These are phyloP conservation scores for Stephania yunnanensis DNA, from an alignment of 164 flowering plant genomes.

Conservation along the genomic window DNA sequence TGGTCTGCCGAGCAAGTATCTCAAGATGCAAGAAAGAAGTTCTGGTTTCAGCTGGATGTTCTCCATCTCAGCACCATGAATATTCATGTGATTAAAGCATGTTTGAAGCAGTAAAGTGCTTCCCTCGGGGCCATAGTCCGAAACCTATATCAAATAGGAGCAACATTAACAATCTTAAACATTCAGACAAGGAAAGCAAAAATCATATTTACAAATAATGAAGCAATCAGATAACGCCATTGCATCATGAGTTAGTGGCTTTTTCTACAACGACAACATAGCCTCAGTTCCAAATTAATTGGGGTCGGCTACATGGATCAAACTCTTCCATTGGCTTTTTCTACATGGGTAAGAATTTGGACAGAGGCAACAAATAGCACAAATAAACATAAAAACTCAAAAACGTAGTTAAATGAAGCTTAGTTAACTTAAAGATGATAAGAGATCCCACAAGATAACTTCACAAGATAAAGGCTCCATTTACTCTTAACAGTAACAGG, in stretches of 20 bases:
- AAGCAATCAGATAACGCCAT: no score
- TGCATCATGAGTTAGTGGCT: no score
- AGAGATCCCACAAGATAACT: not conserved
- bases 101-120: slow-evolving; percentile 60
- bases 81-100: slow-evolving; percentile 49
- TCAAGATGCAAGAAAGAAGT: slow-evolving; percentile 40
- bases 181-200: no score
- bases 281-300: no score
- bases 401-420: not conserved
- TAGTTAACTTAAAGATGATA: not conserved
- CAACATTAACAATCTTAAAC: not conserved
- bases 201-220: no score
- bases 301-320: no score
- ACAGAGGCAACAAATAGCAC: not conserved
- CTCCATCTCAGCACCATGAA: slow-evolving; percentile 30
- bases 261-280: no score
- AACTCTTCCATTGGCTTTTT: no score
- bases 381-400: not conserved
- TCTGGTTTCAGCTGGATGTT: slow-evolving; percentile 38
- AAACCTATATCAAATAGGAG: slow-evolving; percentile 37
- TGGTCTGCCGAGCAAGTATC: slow-evolving; percentile 49
- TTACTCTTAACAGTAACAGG: not conserved
- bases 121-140: slow-evolving; percentile 62
- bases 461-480: not conserved
- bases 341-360: not conserved